Evolutionary conservation across 345 rosid species (phyloP).

Genomic region (Iberis pinnata): DNA sequence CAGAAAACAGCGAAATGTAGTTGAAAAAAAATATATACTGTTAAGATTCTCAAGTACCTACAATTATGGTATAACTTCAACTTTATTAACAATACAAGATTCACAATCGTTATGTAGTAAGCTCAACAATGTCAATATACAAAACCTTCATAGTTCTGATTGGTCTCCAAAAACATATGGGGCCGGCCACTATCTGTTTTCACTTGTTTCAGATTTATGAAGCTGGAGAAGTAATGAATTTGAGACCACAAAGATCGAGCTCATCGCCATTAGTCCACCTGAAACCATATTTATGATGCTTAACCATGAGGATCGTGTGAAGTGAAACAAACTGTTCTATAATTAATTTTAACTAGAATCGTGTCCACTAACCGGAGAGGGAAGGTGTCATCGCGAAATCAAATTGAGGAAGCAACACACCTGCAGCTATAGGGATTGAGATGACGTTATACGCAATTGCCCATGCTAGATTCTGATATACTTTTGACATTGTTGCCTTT

Average conservation of each 20-base stretch:
- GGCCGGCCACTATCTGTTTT: background rate
- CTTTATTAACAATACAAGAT: too few relatives aligned
- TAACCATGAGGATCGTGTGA: too few relatives aligned
- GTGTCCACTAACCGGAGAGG: slow-evolving; percentile 51
- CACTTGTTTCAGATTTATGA: slow-evolving; percentile 35
- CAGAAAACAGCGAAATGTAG: too few relatives aligned
- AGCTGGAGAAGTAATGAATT: slow-evolving; percentile 77
- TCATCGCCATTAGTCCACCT: slow-evolving; percentile 94
- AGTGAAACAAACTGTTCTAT: background rate
- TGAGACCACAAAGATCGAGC: slow-evolving; percentile 81
- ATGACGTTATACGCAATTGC: slow-evolving; percentile 71
- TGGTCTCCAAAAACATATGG: background rate
- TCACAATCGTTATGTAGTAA: too few relatives aligned
- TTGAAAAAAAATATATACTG: too few relatives aligned
- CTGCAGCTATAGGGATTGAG: slow-evolving; percentile 89
- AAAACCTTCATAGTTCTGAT: background rate
- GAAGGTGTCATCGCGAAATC: slow-evolving; percentile 92
- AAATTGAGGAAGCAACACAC: slow-evolving; percentile 69
- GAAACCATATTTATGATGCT: slow-evolving; percentile 1
- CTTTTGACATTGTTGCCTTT: slow-evolving; percentile 81
- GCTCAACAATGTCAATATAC: too few relatives aligned
- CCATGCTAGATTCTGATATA: slow-evolving; percentile 87
- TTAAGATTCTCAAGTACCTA: too few relatives aligned
- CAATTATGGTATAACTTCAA: too few relatives aligned
- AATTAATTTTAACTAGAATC: background rate